A percentile compares a stretch with the other conserved stretches of the same genome.
phyloP scores from a whole-genome alignment of 306 rosid species.

The Luffa aegyptiaca region DNA sequence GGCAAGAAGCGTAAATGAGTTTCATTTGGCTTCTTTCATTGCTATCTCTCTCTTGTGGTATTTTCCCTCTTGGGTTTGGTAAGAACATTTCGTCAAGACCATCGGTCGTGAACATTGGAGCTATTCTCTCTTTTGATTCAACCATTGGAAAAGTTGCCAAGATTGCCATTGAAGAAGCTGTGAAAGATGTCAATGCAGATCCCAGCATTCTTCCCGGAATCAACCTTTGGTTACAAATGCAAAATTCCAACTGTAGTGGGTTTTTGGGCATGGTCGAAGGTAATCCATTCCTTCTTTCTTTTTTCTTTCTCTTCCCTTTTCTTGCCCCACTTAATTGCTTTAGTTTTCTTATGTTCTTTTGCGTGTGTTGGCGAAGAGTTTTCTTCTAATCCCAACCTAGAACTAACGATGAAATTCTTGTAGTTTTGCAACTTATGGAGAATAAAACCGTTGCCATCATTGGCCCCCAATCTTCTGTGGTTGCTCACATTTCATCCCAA shows the following conservation, averaged over 20 bases:
- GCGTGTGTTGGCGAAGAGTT: background rate
- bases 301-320: background rate
- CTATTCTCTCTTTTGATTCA: conserved; percentile 59
- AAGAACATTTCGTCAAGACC: conserved; percentile 43
- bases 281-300: conserved; percentile 8
- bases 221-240: conserved; percentile 31
- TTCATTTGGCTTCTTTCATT: conserved; percentile 18
- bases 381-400: background rate
- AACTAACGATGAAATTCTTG: conserved; percentile 12
- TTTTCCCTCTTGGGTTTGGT: conserved; percentile 18
- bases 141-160: conserved; percentile 72
- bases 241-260: conserved; percentile 70
- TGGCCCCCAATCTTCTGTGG: conserved; percentile 94
- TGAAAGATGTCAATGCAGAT: conserved; percentile 74
- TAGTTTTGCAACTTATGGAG: conserved; percentile 92
- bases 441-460: conserved; percentile 59
- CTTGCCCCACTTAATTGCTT: background rate
- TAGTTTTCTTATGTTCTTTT: background rate
- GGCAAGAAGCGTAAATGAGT: conserved; percentile 24
- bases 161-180: conserved; percentile 70
- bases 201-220: conserved; percentile 45
- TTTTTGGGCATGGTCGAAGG: conserved; percentile 83
- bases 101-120: conserved; percentile 52
- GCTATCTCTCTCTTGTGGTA: conserved; percentile 16
- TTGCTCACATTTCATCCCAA: conserved; percentile 76